Percentiles rank a stretch among this genome's conserved stretches.
Conservation (phyloP, 1,284 basidiomycete species). For the Athelia psychrophila region DNA sequence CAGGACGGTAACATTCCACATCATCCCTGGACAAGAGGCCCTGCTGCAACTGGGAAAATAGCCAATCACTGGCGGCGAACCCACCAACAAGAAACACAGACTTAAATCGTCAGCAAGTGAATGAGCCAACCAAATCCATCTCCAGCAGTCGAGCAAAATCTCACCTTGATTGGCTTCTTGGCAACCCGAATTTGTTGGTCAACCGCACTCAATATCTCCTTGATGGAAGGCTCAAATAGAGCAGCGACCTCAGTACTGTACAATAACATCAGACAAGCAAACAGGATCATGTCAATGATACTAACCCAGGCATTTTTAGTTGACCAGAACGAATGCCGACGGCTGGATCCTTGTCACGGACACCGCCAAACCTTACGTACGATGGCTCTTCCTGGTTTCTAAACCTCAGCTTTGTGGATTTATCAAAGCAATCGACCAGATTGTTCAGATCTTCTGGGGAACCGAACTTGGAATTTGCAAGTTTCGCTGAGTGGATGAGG, state of each 20-base stretch:
- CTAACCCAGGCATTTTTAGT: slow-evolving; percentile 35
- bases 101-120: slow-evolving; percentile 15
- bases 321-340: slow-evolving; percentile 38
- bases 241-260: slow-evolving; percentile 26
- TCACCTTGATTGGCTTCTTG: slow-evolving; percentile 22
- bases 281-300: neutral
- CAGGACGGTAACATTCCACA: slow-evolving; percentile 38
- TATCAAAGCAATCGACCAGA: slow-evolving; percentile 38
- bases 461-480: slow-evolving; percentile 30
- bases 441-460: slow-evolving; percentile 23
- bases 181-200: slow-evolving; percentile 24
- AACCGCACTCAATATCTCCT: slow-evolving; percentile 29
- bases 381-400: slow-evolving; percentile 27
- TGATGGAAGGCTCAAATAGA: slow-evolving; percentile 38
- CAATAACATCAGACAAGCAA: neutral
- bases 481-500: slow-evolving; percentile 21
- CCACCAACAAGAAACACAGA: slow-evolving; percentile 36
- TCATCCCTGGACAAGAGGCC: slow-evolving; percentile 22
- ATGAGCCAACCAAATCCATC: neutral
- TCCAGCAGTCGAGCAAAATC: slow-evolving; percentile 15
- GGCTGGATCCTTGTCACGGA: slow-evolving; percentile 29
- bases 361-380: slow-evolving; percentile 39
- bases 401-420: slow-evolving; percentile 39
- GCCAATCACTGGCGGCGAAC: slow-evolving; percentile 37
- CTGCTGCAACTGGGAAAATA: slow-evolving; percentile 24